A percentile compares a stretch with the other conserved stretches of the same genome.
Conservation (phyloP, 2,329 filamentous ascomycete species). For the Incumbomyces lentus region DNA sequence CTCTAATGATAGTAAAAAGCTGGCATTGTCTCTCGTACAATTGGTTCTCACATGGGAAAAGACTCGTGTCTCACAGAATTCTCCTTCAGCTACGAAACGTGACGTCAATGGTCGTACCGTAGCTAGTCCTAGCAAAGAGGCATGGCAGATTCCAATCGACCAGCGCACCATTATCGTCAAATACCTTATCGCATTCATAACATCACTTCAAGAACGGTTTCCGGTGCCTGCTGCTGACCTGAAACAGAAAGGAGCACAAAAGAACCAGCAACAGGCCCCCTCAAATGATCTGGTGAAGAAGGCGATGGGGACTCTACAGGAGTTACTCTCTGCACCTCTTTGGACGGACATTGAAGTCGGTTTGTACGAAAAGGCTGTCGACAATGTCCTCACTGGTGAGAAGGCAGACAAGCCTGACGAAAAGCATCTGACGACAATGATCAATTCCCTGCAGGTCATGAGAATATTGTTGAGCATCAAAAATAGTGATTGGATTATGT, state of each 20-base stretch:
- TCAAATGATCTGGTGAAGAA: conserved; percentile 76
- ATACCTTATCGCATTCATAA: conserved; percentile 92
- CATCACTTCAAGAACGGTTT: conserved; percentile 76
- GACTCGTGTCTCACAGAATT: conserved; percentile 48
- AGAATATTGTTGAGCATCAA: conserved; percentile 83
- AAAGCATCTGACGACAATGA: conserved; percentile 56
- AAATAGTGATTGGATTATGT: conserved; percentile 79
- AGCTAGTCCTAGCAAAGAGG: conserved; percentile 32
- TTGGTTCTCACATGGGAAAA: conserved; percentile 92
- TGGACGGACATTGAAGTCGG: conserved; percentile 92
- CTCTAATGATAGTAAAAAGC: conserved; percentile 82
- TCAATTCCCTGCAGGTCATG: conserved; percentile 88
- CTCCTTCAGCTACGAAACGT: conserved; percentile 28
- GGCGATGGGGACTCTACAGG: conserved; percentile 68
- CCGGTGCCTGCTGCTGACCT: conserved; percentile 54
- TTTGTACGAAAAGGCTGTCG: conserved; percentile 79
- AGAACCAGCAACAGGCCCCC: conserved; percentile 41
- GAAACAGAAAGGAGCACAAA: conserved; percentile 27
- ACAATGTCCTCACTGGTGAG: conserved; percentile 73
- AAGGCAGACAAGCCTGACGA: conserved; percentile 74
- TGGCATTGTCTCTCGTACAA: conserved; percentile 81
- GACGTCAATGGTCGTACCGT: conserved; percentile 40
- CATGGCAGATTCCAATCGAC: conserved; percentile 44
- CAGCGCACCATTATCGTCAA: conserved; percentile 77
- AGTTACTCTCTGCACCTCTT: conserved; percentile 73